Conservation (phyloP, 345 rosid species). For the Bruguiera parviflora region DNA sequence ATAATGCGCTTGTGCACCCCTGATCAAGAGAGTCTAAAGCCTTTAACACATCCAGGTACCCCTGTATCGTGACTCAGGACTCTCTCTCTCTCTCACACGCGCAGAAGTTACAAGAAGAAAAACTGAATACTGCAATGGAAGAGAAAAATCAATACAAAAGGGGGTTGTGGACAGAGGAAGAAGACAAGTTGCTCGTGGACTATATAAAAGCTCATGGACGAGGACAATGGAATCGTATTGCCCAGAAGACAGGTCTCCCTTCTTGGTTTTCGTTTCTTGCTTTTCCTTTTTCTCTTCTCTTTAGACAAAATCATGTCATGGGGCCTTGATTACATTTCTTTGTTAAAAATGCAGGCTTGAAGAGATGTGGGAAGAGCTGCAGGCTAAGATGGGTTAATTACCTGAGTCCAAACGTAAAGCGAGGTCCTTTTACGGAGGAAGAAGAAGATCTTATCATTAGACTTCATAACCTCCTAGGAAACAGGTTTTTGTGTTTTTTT, state of each 20-base stretch:
- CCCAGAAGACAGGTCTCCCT: constrained; percentile 43
- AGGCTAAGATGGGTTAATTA: constrained; percentile 66
- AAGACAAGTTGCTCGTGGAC: constrained; percentile 53
- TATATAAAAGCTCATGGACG: constrained; percentile 45
- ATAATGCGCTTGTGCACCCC: too few species aligned
- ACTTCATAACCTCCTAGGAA: constrained; percentile 64
- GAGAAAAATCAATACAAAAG: constrained; percentile 33
- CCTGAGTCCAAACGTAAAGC: constrained; percentile 46
- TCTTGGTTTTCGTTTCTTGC: too few species aligned
- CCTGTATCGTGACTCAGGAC: too few species aligned
- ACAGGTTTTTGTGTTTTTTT: constrained; percentile 36
- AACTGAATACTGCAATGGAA: too few species aligned
- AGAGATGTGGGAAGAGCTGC: constrained; percentile 66
- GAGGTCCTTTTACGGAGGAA: constrained; percentile 45
- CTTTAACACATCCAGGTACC: too few species aligned
- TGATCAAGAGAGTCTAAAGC: too few species aligned
- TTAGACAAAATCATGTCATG: too few species aligned
- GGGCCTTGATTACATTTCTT: too few species aligned
- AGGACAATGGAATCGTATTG: constrained; percentile 57
- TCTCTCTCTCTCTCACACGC: too few species aligned
- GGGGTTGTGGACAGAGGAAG: constrained; percentile 64
- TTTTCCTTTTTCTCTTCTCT: too few species aligned
- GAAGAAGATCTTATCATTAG: constrained; percentile 61
- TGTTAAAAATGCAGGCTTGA: constrained; percentile 33
- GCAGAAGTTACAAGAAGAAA: too few species aligned